Conservation (phyloP, 2,329 filamentous ascomycete species). For the Dendrostoma leiphaemia region DNA sequence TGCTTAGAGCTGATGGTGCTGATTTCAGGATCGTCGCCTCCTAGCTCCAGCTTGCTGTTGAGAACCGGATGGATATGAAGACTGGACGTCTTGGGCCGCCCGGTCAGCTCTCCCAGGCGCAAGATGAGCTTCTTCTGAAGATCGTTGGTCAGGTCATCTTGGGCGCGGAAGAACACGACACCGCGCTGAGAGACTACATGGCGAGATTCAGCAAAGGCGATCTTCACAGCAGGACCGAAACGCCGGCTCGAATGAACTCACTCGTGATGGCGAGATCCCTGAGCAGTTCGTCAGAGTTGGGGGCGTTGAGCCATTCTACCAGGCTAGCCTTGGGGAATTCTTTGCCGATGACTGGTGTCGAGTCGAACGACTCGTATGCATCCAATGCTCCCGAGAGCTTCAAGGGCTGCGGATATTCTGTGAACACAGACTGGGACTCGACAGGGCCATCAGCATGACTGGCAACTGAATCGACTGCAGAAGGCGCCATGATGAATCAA, state of each 20-base stretch:
- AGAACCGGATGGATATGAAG: conserved; percentile 61
- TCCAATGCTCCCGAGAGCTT: conserved; percentile 51
- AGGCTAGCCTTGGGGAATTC: conserved; percentile 60
- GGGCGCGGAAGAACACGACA: conserved; percentile 63
- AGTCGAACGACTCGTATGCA: conserved; percentile 52
- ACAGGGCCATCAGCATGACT: conserved; percentile 7
- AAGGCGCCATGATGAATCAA: conserved; percentile 22
- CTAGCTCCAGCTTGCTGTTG: conserved; percentile 52
- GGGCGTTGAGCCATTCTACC: conserved; percentile 57
- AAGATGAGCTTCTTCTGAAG: conserved; percentile 60
- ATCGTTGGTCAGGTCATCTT: conserved; percentile 55
- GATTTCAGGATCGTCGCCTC: conserved; percentile 51
- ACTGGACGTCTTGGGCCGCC: conserved; percentile 54
- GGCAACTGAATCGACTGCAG: conserved; percentile 25
- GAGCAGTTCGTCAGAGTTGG: conserved; percentile 61
- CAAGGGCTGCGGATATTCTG: conserved; percentile 34
- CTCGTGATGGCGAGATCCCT: conserved; percentile 67
- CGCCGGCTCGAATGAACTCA: conserved; percentile 30
- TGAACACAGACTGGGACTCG: conserved; percentile 6
- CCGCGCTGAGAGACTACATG: conserved; percentile 56
- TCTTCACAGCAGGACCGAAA: not conserved
- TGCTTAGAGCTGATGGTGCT: conserved; percentile 57
- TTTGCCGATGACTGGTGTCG: conserved; percentile 60
- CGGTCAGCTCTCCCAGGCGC: conserved; percentile 56
- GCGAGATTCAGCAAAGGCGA: not conserved